Evolutionary conservation across 805 yeast genomes (phyloP), one percentile per base, ranked within the genome.

Genomic region (Clavispora carvajalis): DNA sequence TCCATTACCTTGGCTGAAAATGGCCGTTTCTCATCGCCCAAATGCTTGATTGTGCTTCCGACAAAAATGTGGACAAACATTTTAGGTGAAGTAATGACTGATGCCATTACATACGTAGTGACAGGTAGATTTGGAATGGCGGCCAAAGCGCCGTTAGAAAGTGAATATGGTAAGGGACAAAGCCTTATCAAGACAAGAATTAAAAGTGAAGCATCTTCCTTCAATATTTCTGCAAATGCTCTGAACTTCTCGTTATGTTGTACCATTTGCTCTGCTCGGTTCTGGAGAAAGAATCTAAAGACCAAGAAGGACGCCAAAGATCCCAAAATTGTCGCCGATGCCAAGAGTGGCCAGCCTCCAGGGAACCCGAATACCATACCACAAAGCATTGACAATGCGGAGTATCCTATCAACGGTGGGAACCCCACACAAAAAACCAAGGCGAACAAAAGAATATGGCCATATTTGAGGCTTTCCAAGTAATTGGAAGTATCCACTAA

Each of bases 121-220:
- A 80, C 63, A 0, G 82, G 69, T 10, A 91, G 71, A 13, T 86
- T 84, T 0, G 95, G 96, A 11, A 91, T 76, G 2, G 95, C 82
- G 8, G 95, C 93, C 49, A 93, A 70, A 0, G 95, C 97, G 4
- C 96, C 97, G 54, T 91, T 91, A 0, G 93, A 82, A 23, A 91
- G 66, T 2, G 96, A 88, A 58, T 89, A 93, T 0, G 98, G 98
- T 53, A 91, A 74, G 0, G 99, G 99, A 51, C 96, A 88, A 42
- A 91, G 60, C 40, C 97, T 70, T 22, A 91, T 73, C 55, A 91
- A 67, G 38, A 84, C 76, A 39, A 91, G 61, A 18, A 93, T 62
- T 47, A 80, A 58, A 42, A 89, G 73, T 15, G 69, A 59, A 49
- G 83, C 82, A 40, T 77, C 76, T 43, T 87, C 95, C 49, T 74